Percentiles rank a stretch among this genome's conserved stretches.
phyloP scores from a whole-genome alignment of 116 monocot species.

The Dioscorea cayenensis region DNA sequence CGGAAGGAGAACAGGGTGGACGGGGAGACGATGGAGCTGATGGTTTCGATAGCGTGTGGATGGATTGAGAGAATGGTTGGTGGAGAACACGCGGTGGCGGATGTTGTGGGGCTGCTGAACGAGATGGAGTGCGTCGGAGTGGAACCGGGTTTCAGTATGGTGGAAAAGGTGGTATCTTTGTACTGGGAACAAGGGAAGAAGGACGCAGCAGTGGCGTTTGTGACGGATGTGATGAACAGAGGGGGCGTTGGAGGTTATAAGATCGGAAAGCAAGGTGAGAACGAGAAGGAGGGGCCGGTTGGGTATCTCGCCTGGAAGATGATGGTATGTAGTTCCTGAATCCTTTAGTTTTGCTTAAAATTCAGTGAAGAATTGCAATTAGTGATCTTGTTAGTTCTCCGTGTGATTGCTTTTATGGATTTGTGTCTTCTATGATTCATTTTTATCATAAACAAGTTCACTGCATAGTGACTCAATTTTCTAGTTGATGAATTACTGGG shows the following conservation, averaged over 20 bases:
- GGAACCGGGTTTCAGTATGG: conserved; percentile 78
- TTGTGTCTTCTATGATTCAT: no score
- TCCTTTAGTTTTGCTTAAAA: neutral
- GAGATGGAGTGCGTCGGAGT: conserved; percentile 95
- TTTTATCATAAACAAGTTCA: no score
- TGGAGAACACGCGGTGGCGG: conserved; percentile 39
- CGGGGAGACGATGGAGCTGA: conserved; percentile 90
- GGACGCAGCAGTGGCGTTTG: conserved; percentile 72
- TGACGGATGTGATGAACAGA: conserved; percentile 57
- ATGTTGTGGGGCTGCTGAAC: conserved; percentile 77
- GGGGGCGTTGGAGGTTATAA: conserved; percentile 38
- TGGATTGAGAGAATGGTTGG: conserved; percentile 80
- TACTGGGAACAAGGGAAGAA: conserved; percentile 81
- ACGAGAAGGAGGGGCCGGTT: conserved; percentile 50
- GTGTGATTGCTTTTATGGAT: no score
- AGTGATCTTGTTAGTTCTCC: no score
- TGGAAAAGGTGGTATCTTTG: conserved; percentile 82
- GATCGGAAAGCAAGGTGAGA: conserved; percentile 19
- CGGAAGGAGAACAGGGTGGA: conserved; percentile 75
- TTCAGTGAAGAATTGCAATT: neutral
- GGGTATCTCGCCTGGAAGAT: conserved; percentile 94
- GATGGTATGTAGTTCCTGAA: conserved; percentile 50
- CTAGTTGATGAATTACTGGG: no score
- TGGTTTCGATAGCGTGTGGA: conserved; percentile 83
- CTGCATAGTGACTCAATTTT: no score